Conservation (phyloP, 148 eudicot species). For the Rheum nobile region DNA sequence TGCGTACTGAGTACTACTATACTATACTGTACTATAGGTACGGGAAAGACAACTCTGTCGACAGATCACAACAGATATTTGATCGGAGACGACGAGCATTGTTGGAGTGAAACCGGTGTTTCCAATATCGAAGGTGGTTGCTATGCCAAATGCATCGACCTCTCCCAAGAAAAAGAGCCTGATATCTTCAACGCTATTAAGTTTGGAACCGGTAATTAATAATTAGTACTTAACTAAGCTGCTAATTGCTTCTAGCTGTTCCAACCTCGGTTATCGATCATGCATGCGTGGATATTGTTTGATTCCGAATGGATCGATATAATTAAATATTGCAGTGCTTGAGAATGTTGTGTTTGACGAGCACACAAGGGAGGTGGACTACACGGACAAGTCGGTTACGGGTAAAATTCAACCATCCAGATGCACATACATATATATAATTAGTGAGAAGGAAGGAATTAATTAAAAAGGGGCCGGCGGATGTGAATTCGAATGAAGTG, state of each 20-base stretch:
- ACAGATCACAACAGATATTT: constrained; percentile 64
- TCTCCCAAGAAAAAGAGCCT: constrained; percentile 62
- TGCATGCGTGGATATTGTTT: too few species aligned
- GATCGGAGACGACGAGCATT: constrained; percentile 79
- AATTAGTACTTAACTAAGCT: too few species aligned
- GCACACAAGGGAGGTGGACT: constrained; percentile 81
- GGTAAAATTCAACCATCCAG: constrained; percentile 24
- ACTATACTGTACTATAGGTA: constrained; percentile 28
- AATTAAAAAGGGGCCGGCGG: too few species aligned
- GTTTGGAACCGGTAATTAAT: constrained; percentile 36
- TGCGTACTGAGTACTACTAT: background rate
- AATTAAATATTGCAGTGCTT: constrained; percentile 32
- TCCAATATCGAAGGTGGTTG: constrained; percentile 85
- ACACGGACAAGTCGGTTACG: constrained; percentile 76
- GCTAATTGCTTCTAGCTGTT: too few species aligned
- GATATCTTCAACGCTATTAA: constrained; percentile 82
- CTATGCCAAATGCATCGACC: constrained; percentile 83
- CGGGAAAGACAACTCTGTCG: constrained; percentile 75
- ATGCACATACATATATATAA: too few species aligned
- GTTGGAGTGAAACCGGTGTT: constrained; percentile 67
- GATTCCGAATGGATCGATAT: background rate
- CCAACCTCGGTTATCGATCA: too few species aligned
- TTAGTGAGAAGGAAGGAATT: too few species aligned
- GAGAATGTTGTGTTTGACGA: constrained; percentile 95
- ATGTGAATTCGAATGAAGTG: too few species aligned